Conservation (phyloP, 1,284 basidiomycete genomes). For the Thecaphora thlaspeos region DNA sequence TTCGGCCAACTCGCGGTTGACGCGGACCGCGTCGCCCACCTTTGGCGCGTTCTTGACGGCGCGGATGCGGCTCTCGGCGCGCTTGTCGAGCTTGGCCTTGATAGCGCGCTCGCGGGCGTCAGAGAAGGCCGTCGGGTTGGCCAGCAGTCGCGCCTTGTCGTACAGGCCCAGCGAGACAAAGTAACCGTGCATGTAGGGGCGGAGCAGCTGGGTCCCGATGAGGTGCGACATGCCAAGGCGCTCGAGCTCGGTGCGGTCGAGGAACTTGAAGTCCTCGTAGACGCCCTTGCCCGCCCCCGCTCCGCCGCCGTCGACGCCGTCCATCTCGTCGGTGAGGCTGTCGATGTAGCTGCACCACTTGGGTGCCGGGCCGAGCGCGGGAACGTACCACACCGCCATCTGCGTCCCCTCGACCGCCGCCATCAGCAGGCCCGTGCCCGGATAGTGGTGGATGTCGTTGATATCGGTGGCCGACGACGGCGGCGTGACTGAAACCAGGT, state of each 20-base stretch:
- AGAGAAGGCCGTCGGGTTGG: slow-evolving; percentile 91
- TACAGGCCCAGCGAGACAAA: slow-evolving; percentile 94
- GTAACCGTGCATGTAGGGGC: slow-evolving; percentile 99
- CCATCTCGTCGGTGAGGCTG: slow-evolving; percentile 74
- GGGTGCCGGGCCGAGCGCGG: slow-evolving; percentile 92
- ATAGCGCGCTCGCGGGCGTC: slow-evolving; percentile 88
- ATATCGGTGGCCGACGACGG: slow-evolving; percentile 78
- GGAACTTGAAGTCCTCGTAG: slow-evolving; percentile 98
- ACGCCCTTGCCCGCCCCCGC: slow-evolving; percentile 59
- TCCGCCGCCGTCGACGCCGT: slow-evolving; percentile 76
- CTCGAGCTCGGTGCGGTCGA: slow-evolving; percentile 81
- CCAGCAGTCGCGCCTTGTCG: slow-evolving; percentile 89
- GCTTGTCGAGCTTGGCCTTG: slow-evolving; percentile 83
- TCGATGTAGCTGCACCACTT: slow-evolving; percentile 97
- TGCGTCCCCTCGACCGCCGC: slow-evolving; percentile 54
- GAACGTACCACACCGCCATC: slow-evolving; percentile 69
- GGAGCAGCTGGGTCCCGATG: slow-evolving; percentile 87
- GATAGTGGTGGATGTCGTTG: slow-evolving; percentile 54
- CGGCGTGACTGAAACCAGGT: slow-evolving; percentile 90
- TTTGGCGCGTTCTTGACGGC: slow-evolving; percentile 33
- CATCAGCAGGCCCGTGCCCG: slow-evolving; percentile 53
- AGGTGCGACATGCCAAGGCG: slow-evolving; percentile 77
- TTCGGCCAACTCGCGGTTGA: slow-evolving; percentile 90
- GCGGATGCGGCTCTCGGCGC: slow-evolving; percentile 88
- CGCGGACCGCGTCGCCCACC: slow-evolving; percentile 63